Percentiles rank a stretch among this genome's conserved stretches.
Conservation (phyloP, 768 basidiomycete genomes). For the Suillus decipiens region DNA sequence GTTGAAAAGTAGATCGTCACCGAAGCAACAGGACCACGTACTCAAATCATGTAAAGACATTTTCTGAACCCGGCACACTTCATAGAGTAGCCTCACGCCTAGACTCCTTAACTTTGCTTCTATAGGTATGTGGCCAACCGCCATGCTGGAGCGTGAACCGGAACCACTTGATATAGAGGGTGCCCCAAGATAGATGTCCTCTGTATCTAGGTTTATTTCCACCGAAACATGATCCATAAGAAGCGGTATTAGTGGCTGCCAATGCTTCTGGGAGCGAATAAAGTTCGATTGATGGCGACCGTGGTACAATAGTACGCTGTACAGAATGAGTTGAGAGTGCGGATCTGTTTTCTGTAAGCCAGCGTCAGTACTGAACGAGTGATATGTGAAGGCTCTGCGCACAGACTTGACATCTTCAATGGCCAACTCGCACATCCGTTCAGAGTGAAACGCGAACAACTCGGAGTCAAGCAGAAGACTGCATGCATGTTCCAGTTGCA, state of each 20-base stretch:
- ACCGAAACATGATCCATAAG: constrained; percentile 84
- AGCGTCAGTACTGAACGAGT: constrained; percentile 12
- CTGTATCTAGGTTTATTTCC: constrained; percentile 77
- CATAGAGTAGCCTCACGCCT: constrained; percentile 78
- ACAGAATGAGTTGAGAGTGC: constrained; percentile 77
- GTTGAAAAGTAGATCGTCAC: constrained; percentile 7
- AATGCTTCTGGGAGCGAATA: constrained; percentile 79
- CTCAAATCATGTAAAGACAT: constrained; percentile 77
- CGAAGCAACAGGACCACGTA: constrained; percentile 38
- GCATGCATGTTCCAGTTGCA: constrained; percentile 86
- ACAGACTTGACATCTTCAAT: constrained; percentile 70
- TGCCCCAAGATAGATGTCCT: constrained; percentile 53
- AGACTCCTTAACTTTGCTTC: constrained; percentile 80
- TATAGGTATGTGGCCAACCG: constrained; percentile 59
- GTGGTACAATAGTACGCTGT: constrained; percentile 72
- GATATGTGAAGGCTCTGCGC: constrained; percentile 26
- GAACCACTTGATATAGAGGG: constrained; percentile 31
- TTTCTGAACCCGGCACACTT: constrained; percentile 91
- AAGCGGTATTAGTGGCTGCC: constrained; percentile 78
- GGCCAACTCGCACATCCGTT: constrained; percentile 84
- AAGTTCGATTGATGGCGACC: constrained; percentile 70
- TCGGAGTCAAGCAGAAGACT: constrained; percentile 77
- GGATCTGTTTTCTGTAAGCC: constrained; percentile 75
- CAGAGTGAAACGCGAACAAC: constrained; percentile 88
- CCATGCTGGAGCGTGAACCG: constrained; percentile 41